Base-by-base conservation (phyloP, 352 stramenopile species). In the Pythium vanterpoolii region DNA sequence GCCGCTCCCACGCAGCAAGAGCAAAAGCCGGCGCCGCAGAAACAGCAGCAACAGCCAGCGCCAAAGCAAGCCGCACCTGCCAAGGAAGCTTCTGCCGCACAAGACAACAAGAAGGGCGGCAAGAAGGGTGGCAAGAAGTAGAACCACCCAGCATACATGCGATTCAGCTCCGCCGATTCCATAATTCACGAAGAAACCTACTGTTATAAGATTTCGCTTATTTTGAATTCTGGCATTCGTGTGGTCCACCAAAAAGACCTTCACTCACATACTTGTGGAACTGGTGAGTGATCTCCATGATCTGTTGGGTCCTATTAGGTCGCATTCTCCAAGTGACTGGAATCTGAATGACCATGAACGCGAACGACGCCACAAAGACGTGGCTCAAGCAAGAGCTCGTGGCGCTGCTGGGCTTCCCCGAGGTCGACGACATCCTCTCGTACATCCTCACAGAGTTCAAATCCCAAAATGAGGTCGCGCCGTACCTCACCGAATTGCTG, bases 401-500 rank as follows among this genome's bases (percentile, higher is more conserved):
- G 71, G 73, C 56, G 56, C 77, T 78, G 24, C 66, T 91, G 53
- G 82, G 82, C 49, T 91, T 91, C 65, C 53, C 64, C 6, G 79
- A 91, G 49, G 82, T 91, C 36, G 74, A 85, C 30, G 82, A 91
- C 54, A 91, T 91, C 54, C 71, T 77, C 10, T 48, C 30, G 14
- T 87, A 91, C 56, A 63, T 89, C 26, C 63, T 70, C 38, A 75
- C 40, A 44, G 71, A 59, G 9, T 87, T 91, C 59, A 30, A 62
- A 43, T 71, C 72, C 19, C 73, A 75, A 38, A 52, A 73, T 19
- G 78, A 89, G 49, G 72, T 66, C 24, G 71, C 67, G 47, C 68
- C 60, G 38, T 91, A 91, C 53, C 72, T 91, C 33, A 79, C 78
- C 0, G 82, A 91, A 68, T 65, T 91, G 49, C 61, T 89, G 40